A percentile compares a stretch with the other conserved stretches of the same genome.
Conservation (phyloP, 2,329 filamentous ascomycete species). For the Phyllosticta citrichinensis region DNA sequence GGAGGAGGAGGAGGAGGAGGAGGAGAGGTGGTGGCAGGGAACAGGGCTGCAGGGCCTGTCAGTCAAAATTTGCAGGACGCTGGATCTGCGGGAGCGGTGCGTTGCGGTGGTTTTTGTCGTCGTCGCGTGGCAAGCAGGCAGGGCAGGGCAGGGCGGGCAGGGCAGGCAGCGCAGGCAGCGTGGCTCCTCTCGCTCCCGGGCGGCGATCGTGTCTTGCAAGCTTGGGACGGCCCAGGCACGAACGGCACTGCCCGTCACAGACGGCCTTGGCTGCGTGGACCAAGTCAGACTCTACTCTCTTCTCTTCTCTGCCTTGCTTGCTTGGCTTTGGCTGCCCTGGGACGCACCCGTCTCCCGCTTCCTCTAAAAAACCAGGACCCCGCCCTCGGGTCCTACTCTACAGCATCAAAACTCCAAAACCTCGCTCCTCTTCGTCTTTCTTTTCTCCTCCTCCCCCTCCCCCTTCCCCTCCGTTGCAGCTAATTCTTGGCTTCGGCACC, state of each 20-base stretch:
- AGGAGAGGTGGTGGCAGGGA: no score
- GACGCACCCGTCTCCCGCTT: conserved; percentile 7
- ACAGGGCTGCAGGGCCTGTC: background rate
- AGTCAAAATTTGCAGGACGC: background rate
- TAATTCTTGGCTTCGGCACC: no score
- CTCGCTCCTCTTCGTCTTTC: no score
- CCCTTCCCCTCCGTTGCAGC: no score
- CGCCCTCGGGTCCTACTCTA: background rate
- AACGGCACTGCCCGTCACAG: background rate
- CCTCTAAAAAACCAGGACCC: background rate
- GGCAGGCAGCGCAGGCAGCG: no score
- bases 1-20: no score
- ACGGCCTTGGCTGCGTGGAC: background rate
- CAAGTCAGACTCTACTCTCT: no score
- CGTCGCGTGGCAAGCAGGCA: no score
- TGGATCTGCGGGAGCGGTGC: background rate
- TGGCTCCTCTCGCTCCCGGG: background rate
- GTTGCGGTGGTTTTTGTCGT: background rate
- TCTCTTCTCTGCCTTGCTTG: background rate
- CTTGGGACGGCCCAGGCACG: background rate
- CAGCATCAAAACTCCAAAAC: background rate
- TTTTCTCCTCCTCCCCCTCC: no score
- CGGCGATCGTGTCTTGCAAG: background rate
- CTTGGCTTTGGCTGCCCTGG: background rate
- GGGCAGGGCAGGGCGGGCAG: no score